Conservation (phyloP, 2,329 filamentous ascomycete genomes). For the Zasmidium citrigriseum region DNA sequence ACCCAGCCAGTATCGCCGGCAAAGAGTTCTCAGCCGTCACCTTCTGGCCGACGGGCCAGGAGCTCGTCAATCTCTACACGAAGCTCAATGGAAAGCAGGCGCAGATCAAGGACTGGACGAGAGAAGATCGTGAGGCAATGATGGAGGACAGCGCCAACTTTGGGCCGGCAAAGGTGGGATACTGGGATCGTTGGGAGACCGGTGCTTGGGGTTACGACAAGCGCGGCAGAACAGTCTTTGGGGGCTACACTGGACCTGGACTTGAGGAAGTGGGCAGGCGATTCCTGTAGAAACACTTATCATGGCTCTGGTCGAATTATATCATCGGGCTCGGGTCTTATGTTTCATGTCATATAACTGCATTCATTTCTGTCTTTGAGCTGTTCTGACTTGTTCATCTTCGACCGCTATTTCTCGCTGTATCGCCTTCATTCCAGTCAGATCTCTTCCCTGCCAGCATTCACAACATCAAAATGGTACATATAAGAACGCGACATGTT, state of each 20-base stretch:
- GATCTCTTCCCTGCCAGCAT: too few species aligned
- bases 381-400: too few species aligned
- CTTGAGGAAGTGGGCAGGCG: neutral
- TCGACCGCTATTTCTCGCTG: too few species aligned
- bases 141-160: neutral
- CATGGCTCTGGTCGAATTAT: too few species aligned
- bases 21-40: neutral
- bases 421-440: too few species aligned
- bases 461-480: too few species aligned
- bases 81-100: constrained; percentile 1
- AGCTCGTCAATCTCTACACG: neutral
- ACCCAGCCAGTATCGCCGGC: neutral
- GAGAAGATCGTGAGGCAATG: neutral
- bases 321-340: too few species aligned
- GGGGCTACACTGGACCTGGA: neutral
- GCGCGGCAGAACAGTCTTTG: neutral
- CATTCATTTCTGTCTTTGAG: too few species aligned
- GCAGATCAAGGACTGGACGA: neutral
- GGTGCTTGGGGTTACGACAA: neutral
- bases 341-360: too few species aligned
- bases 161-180: neutral
- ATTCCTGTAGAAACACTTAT: neutral
- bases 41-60: neutral
- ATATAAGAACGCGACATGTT: too few species aligned
- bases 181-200: constrained; percentile 1